Evolutionary conservation across 208 protist genomes (phyloP).

Genomic region (Wallacemonas rigidus): DNA sequence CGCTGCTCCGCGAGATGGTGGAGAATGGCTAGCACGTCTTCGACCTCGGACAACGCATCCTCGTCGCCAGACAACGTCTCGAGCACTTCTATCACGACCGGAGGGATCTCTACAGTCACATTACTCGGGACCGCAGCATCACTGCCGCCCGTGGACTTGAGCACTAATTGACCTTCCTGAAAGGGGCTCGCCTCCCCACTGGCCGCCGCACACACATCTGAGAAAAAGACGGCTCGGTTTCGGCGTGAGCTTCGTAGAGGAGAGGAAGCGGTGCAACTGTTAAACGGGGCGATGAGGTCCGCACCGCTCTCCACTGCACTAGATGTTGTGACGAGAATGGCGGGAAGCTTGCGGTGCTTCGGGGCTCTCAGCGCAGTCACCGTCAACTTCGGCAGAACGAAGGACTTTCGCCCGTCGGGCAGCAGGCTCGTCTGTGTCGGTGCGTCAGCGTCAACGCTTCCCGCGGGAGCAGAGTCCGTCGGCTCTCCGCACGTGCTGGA

Average conservation of each 20-base stretch:
- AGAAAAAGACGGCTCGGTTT: slow-evolving; percentile 6
- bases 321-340: not conserved
- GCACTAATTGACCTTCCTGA: too few species aligned
- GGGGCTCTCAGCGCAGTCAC: slow-evolving; percentile 12
- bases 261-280: not conserved
- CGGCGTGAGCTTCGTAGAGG: not conserved
- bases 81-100: not conserved
- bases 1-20: slow-evolving; percentile 33
- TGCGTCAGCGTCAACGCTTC: too few species aligned
- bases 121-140: not conserved
- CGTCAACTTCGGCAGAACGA: slow-evolving; percentile 10
- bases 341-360: slow-evolving; percentile 1
- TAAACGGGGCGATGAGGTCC: not conserved
- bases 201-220: not conserved
- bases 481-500: too few species aligned
- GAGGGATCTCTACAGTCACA: not conserved
- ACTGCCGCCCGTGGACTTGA: not conserved
- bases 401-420: not conserved
- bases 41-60: slow-evolving; percentile 19
- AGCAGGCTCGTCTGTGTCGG: too few species aligned
- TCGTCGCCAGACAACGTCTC: not conserved
- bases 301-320: not conserved
- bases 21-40: slow-evolving; percentile 47
- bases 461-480: too few species aligned
- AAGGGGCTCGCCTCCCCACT: not conserved